Evolutionary conservation across 306 rosid species (phyloP), one percentile per base, ranked within the genome.

Genomic region (Lathyrus aphaca): DNA sequence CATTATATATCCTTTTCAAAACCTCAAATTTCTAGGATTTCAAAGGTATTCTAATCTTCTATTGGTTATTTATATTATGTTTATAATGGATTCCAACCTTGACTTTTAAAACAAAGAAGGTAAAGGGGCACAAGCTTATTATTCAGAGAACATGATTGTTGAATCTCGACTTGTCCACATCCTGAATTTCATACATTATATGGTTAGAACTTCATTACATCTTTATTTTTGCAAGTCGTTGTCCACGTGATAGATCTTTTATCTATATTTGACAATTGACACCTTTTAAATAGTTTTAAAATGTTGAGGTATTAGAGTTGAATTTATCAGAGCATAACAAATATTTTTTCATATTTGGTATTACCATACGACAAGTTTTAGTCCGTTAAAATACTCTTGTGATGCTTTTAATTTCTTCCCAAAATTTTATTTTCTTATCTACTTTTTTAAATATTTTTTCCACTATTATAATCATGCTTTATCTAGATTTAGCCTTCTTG

Each of bases 401-500:
- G 23, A 21, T 21, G 23, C 1, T 21, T 21, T 21, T 21, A 21
- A 21, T 21, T 21, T 21, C 23, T 71, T 71, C 80, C n/a, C 13
- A 63, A 67, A 66, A 54, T 65, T 57, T 44, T 48, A 30, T 54
- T 66, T 29, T 16, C 10, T 54, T 23, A 39, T 45, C 48, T 44
- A 14, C 46, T 44, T 39, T 14, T 42, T 13, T 68, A 67, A 51
- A 42, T 54, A 54, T 11, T 23, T 63, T 18, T 80, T 94, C 79
- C 97, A 96, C 57, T 90, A 96, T 66, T 97, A 94, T 54, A 87
- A 87, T 81, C 96, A 94, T 75, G 97, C 98, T 71, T 69, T 94
- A 56, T 88, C 96, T 87, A 94, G 98, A 3, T 10, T 48, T 17
- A 17, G 54, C 54, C 54, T 48, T 15, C 21, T n/a, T 9, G 16